Conservation (phyloP, 2,329 filamentous ascomycete species). For the Colletotrichum ledebouriae region DNA sequence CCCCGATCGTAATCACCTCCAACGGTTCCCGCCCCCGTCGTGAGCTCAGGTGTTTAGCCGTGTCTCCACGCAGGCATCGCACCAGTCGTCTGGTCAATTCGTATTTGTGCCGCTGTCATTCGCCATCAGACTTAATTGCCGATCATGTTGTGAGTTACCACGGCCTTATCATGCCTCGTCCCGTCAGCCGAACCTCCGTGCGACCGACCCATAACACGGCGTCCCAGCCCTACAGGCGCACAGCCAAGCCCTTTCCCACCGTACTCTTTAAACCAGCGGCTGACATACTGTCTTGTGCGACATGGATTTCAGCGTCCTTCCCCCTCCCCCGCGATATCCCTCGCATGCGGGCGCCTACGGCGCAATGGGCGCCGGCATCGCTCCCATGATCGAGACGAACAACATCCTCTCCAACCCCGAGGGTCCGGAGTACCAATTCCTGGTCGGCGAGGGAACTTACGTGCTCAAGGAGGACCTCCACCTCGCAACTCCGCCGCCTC, state of each 20-base stretch:
- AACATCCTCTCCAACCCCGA: constrained; percentile 86
- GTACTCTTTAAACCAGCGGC: neutral
- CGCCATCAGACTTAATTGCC: constrained; percentile 18
- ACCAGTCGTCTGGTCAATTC: neutral
- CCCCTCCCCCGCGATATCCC: constrained; percentile 88
- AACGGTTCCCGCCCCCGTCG: neutral
- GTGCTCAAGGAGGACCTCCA: constrained; percentile 90
- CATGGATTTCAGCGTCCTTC: constrained; percentile 74
- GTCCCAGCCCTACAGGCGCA: neutral
- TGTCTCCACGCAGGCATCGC: neutral
- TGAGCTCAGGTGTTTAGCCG: neutral
- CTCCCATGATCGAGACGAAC: constrained; percentile 91
- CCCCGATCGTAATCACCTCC: constrained; percentile 23
- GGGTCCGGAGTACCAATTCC: constrained; percentile 87
- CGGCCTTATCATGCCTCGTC: constrained; percentile 3
- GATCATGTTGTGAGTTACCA: constrained; percentile 40
- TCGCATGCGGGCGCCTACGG: constrained; percentile 80
- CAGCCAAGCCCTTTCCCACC: neutral
- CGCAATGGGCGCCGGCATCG: constrained; percentile 74
- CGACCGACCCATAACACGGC: constrained; percentile 10
- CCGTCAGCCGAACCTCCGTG: constrained; percentile 1
- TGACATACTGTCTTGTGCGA: constrained; percentile 26
- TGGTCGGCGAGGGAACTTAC: constrained; percentile 97
- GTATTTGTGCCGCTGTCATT: neutral
- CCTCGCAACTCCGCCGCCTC: constrained; percentile 92